Percentiles rank a stretch among this genome's conserved stretches.
These are phyloP conservation scores for Plectosphaerella cucumerina DNA, from an alignment of 2,329 filamentous ascomycete species.

Conservation along the genomic window DNA sequence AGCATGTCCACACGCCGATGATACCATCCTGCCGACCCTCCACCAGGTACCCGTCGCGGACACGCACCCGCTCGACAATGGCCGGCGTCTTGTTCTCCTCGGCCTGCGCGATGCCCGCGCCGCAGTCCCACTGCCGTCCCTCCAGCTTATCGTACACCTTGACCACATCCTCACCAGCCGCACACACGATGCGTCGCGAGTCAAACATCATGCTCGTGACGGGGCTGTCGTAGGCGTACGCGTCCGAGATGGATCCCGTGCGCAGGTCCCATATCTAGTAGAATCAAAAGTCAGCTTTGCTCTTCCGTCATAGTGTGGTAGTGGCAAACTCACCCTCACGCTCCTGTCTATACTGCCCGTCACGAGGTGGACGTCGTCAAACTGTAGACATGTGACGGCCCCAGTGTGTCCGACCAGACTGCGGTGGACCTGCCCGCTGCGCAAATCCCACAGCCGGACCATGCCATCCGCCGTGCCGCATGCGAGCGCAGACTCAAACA, in stretches of 20 bases:
- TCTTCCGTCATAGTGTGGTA: background rate
- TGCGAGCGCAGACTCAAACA: slow-evolving; percentile 91
- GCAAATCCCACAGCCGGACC: slow-evolving; percentile 93
- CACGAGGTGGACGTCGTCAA: slow-evolving; percentile 92
- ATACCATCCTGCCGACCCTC: slow-evolving; percentile 86
- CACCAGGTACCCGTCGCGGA: slow-evolving; percentile 90
- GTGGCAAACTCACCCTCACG: slow-evolving; percentile 68
- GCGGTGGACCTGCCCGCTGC: slow-evolving; percentile 94
- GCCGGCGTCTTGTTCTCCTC: slow-evolving; percentile 61
- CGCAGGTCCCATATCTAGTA: slow-evolving; percentile 96
- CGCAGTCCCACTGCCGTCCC: slow-evolving; percentile 93
- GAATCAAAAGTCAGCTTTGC: slow-evolving; percentile 15
- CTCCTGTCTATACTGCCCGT: slow-evolving; percentile 91
- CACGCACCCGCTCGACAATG: slow-evolving; percentile 78
- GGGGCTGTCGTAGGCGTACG: slow-evolving; percentile 89
- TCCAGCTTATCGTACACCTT: slow-evolving; percentile 99
- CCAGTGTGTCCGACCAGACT: slow-evolving; percentile 95
- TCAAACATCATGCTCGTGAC: slow-evolving; percentile 99
- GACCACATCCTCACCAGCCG: slow-evolving; percentile 87
- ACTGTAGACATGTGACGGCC: slow-evolving; percentile 89
- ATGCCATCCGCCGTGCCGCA: slow-evolving; percentile 97
- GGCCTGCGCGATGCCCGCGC: slow-evolving; percentile 69
- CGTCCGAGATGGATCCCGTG: slow-evolving; percentile 91
- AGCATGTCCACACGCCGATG: slow-evolving; percentile 86
- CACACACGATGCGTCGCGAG: slow-evolving; percentile 78